Percentiles rank a stretch among this genome's conserved stretches.
Conservation (phyloP, 140 eudicot species). For the Ambrosia hybrid region DNA sequence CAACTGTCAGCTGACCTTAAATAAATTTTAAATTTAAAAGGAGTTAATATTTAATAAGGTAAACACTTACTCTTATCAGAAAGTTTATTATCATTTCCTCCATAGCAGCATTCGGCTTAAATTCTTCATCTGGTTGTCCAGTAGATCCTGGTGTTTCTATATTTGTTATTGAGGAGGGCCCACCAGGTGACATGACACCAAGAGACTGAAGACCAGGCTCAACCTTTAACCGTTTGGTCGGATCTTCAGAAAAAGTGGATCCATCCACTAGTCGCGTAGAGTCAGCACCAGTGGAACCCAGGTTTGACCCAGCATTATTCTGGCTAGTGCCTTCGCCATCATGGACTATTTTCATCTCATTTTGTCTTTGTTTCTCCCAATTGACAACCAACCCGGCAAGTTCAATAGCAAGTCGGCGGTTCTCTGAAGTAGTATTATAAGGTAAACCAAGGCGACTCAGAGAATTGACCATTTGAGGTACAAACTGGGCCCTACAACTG, state of each 20-base stretch:
- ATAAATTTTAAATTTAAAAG: not conserved
- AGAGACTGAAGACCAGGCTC: constrained; percentile 96
- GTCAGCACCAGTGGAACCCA: constrained; percentile 51
- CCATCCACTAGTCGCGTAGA: constrained; percentile 60
- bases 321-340: constrained; percentile 57
- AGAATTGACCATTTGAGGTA: constrained; percentile 99
- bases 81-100: constrained; percentile 99
- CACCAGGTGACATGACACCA: constrained; percentile 96
- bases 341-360: constrained; percentile 65
- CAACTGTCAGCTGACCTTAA: constrained; percentile 18
- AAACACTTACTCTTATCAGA: constrained; percentile 73
- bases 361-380: constrained; percentile 98
- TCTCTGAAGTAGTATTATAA: constrained; percentile 86
- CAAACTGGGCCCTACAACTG: constrained; percentile 98
- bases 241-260: constrained; percentile 36
- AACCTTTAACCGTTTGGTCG: constrained; percentile 47
- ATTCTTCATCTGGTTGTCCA: constrained; percentile 96
- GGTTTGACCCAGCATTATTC: constrained; percentile 52
- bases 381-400: constrained; percentile 99
- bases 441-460: constrained; percentile 98
- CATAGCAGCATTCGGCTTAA: constrained; percentile 99
- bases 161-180: constrained; percentile 81
- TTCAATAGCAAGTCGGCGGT: constrained; percentile 96
- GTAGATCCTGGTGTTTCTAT: constrained; percentile 89
- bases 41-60: not conserved